These are phyloP conservation scores for Cordia subcordata DNA, from an alignment of 257 asterid genomes.

Conservation along the genomic window DNA sequence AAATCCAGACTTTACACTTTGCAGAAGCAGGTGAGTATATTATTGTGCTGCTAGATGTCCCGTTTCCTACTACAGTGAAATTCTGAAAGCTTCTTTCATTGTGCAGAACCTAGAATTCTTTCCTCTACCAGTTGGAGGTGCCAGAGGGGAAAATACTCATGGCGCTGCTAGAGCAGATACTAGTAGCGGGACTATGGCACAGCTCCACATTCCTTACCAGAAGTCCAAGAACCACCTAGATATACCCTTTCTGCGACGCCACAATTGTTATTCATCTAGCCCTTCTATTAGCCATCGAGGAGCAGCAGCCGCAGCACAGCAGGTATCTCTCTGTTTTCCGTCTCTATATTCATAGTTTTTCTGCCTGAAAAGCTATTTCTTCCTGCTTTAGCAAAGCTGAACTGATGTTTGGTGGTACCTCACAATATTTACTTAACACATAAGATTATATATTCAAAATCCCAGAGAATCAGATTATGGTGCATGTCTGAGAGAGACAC, in stretches of 20 bases:
- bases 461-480: not conserved
- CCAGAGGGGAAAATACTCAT: constrained; percentile 20
- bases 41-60: not conserved
- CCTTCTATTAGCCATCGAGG: constrained; percentile 31
- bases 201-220: constrained; percentile 21
- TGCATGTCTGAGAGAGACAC: not conserved
- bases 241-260: constrained; percentile 31
- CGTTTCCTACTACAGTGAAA: constrained; percentile 14
- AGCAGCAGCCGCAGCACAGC: constrained; percentile 46
- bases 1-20: constrained; percentile 24
- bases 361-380: not conserved
- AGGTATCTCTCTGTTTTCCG: constrained; percentile 30
- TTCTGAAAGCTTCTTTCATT: constrained; percentile 15
- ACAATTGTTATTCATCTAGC: constrained; percentile 36
- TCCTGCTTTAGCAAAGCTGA: not conserved
- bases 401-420: not conserved
- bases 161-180: constrained; percentile 21
- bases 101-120: constrained; percentile 43
- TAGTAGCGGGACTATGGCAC: constrained; percentile 16
- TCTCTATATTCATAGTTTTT: not conserved
- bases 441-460: too few species aligned
- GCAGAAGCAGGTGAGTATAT: constrained; percentile 35
- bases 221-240: constrained; percentile 34
- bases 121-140: constrained; percentile 35
- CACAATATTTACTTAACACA: too few species aligned